Evolutionary conservation across 225 moss, liverwort and hornwort species (phyloP).

Genomic region (Sphagnum contortum): DNA sequence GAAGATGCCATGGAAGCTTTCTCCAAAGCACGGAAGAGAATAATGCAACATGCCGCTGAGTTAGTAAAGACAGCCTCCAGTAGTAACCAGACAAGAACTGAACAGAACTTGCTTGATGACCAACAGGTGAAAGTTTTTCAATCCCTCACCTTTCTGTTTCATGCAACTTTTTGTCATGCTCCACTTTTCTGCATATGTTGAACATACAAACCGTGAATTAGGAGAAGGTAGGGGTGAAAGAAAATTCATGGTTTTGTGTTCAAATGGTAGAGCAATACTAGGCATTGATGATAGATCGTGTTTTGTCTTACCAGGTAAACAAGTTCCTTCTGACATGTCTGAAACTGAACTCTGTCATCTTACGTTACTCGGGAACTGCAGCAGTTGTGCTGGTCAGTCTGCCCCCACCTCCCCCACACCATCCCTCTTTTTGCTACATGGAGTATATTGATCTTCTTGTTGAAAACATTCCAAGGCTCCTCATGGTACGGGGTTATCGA

Average conservation of each 20-base stretch:
- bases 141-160: too few species aligned
- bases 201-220: too few species aligned
- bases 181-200: too few species aligned
- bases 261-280: too few species aligned
- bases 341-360: slow-evolving; percentile 88
- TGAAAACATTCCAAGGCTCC: slow-evolving; percentile 75
- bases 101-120: slow-evolving; percentile 53
- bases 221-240: too few species aligned
- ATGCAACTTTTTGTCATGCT: too few species aligned
- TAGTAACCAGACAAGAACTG: slow-evolving; percentile 23
- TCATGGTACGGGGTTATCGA: slow-evolving; percentile 96
- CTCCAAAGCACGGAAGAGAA: slow-evolving; percentile 79
- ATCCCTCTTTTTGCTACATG: slow-evolving; percentile 95
- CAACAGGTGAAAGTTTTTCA: slow-evolving; percentile 31
- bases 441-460: slow-evolving; percentile 99
- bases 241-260: too few species aligned
- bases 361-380: slow-evolving; percentile 75
- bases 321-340: slow-evolving; percentile 87
- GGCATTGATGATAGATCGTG: too few species aligned
- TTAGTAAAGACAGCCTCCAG: slow-evolving; percentile 20
- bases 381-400: slow-evolving; percentile 97
- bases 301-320: slow-evolving; percentile 45
- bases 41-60: slow-evolving; percentile 35
- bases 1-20: slow-evolving; percentile 87
- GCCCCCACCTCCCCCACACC: slow-evolving; percentile 86